These are phyloP conservation scores for Myriangium duriaei DNA, from an alignment of 2,329 filamentous ascomycete species.

Conservation along the genomic window DNA sequence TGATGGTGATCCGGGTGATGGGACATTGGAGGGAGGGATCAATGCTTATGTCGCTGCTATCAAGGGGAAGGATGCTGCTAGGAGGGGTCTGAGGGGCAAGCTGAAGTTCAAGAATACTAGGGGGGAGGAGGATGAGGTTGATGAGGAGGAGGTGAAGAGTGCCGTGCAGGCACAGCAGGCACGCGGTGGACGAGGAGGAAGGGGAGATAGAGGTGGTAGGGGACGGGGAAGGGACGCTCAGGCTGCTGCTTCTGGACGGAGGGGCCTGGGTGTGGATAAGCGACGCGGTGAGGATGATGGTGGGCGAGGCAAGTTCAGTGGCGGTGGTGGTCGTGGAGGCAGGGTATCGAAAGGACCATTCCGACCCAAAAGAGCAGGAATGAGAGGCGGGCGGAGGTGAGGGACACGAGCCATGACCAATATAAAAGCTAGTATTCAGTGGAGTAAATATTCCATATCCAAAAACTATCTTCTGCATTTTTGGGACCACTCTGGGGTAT, in stretches of 20 bases:
- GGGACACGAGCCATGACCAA: neutral
- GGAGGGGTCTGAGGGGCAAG: slow-evolving; percentile 46
- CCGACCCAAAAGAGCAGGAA: slow-evolving; percentile 2
- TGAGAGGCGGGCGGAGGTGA: neutral
- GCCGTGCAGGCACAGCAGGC: slow-evolving; percentile 24
- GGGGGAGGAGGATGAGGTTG: slow-evolving; percentile 30
- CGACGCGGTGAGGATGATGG: slow-evolving; percentile 17
- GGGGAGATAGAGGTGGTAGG: slow-evolving; percentile 1
- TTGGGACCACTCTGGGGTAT: too few relatives aligned
- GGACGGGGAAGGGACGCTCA: slow-evolving; percentile 8
- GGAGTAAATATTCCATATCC: neutral
- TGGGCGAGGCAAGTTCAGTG: slow-evolving; percentile 1
- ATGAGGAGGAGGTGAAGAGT: slow-evolving; percentile 27
- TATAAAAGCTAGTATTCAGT: slow-evolving; percentile 7
- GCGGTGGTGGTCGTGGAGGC: slow-evolving; percentile 1
- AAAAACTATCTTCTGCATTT: too few relatives aligned
- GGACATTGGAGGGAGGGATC: slow-evolving; percentile 37
- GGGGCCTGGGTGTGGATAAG: slow-evolving; percentile 26
- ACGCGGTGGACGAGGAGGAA: slow-evolving; percentile 4
- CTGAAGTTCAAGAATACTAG: slow-evolving; percentile 46
- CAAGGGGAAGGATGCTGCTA: slow-evolving; percentile 45
- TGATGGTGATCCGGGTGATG: slow-evolving; percentile 25
- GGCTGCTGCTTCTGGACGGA: slow-evolving; percentile 16
- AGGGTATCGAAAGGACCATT: slow-evolving; percentile 7
- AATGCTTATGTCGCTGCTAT: slow-evolving; percentile 52